Base-by-base conservation (phyloP, 163 green algal genomes). In the Scenedesmus sp. region DNA sequence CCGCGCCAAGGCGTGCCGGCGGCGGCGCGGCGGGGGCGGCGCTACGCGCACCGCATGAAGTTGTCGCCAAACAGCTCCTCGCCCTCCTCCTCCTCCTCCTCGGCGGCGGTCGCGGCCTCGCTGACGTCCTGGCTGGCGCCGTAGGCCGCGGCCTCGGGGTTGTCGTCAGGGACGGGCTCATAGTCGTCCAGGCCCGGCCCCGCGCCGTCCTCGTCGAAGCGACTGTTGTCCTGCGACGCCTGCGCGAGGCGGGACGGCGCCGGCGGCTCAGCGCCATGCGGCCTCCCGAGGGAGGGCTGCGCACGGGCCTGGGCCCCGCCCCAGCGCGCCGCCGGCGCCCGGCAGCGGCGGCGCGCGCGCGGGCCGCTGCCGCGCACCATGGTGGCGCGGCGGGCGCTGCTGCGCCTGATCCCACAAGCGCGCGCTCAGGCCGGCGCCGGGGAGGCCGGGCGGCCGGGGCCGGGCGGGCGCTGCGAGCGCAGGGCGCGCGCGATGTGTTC, bases 71-170 rank as follows among this genome's bases (percentile, higher is more conserved):
- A 75, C 3, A 93, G 81, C 53, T 93, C 89, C 78, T 92, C 89
- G n/a, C 87, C 89, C 62, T 93, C 89, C 7, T 85, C 88, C 53
- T 93, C 87, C 45, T 93, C 88, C 26, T 86, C 84, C 42, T 84
- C 67, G 11, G 70, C 29, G 5, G 67, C n/a, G 28, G 82, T 63
- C 1, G 84, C 84, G 15, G 87, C 81, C 64, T 84, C 76, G 14
- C 13, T 71, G 9, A 60, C n/a, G 56, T 77, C 66, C 57, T 83
- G 57, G 66, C 45, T 70, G 22, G 17, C 54, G 45, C 29, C 57
- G 28, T 69, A 44, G 14, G 26, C 76, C 29, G 48, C 39, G 24
- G 60, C 53, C 20, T 78, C 76, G 4, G 63, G 64, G 57, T 83
- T 63, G 28, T 83, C 77, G 66, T 84, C 67, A 7, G 48, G 50